Base-by-base conservation (phyloP, 164 flowering plant genomes). In the Houttuynia cordata region DNA sequence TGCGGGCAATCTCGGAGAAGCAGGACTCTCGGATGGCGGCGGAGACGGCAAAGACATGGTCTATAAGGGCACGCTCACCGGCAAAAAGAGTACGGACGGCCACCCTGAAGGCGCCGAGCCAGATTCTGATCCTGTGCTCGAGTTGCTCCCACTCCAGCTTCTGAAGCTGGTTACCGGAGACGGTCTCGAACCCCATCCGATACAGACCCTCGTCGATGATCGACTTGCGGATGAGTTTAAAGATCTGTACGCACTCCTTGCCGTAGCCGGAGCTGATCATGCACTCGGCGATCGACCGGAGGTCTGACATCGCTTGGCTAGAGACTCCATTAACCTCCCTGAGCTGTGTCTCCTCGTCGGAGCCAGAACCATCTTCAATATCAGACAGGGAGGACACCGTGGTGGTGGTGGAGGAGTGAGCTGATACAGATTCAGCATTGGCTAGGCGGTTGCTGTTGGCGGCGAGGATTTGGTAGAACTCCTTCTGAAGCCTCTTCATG, bases 31-130 rank as follows among this genome's bases (percentile, higher is more conserved):
- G 64, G 54, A 84, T 74, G 37, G 75, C 57, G 3, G 73, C 67
- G 0, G 88, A 80, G 10, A 74, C 24, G 2, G 76, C 71, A 61
- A 86, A 83, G 37, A 87, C 83, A 37, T 76, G 75, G 60, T 87
- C 86, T 65, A 85, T 81, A 67, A 87, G 83, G 51, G 79, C 70
- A 24, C 83, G 62, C 71, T 87, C 94, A 7, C 90, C 83, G n/a
- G n/a, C 20, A 62, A 87, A 83, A 51, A 87, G 78, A 0, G 78
- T 84, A 18, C 53, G 73, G 25, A 83, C 62, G 21, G 94, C 64
- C 19, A 81, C 58, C 64, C 71, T 80, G 22, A 76, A 68, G 0
- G 85, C 85, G 3, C 67, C 64, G 1, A 84, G 21, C 94, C 94
- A 87, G 60, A 14, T 73, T 68, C 71, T 79, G 68, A 84, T 80